Base-by-base conservation (phyloP, 805 yeast genomes). In the Nakazawaea sp. region DNA sequence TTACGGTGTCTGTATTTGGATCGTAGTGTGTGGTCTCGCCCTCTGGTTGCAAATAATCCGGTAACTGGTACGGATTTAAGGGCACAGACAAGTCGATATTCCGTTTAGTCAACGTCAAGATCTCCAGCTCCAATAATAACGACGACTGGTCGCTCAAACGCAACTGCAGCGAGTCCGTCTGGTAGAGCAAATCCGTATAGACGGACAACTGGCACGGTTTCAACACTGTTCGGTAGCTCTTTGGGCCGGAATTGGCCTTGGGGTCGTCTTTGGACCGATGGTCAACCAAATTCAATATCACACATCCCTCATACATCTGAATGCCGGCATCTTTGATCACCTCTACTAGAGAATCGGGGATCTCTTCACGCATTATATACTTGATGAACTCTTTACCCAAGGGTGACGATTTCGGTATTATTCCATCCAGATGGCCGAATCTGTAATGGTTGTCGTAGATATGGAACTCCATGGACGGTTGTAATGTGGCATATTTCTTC, bases 401-500 rank as follows among this genome's bases (percentile, higher is more conserved):
- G 12, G 86, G 81, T 43, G 85, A 83, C 49, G 72, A 72, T 51
- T 82, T 82, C 5, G 95, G 88, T 28, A 92, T 82, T 33, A 84
- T 72, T 6, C 94, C 87, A 48, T 89, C 97, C 51, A 70, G 90
- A 45, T 84, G 85, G 44, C 95, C 94, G 62, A 90, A 89, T 43
- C 95, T 73, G 56, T 79, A 90, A 59, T 89, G 95, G 40, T 86
- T 87, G 49, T 87, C 92, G 58, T 85, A 89, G 18, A 90, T 87
- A 51, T 90, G 97, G 50, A 90, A 80, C 45, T 79, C 95, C 42
- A 90, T 60, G 27, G 95, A 83, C 6, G 96, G 82, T 8, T 90
- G 83, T 43, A 72, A 73, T 40, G 75, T 74, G 46, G 81, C 78
- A 55, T 80, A 89, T 55, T 88, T 89, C 42, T 75, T 74, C 47